These are phyloP conservation scores for Mortierella sp. DNA, from an alignment of 371 early-diverging fungal genomes.

Conservation along the genomic window DNA sequence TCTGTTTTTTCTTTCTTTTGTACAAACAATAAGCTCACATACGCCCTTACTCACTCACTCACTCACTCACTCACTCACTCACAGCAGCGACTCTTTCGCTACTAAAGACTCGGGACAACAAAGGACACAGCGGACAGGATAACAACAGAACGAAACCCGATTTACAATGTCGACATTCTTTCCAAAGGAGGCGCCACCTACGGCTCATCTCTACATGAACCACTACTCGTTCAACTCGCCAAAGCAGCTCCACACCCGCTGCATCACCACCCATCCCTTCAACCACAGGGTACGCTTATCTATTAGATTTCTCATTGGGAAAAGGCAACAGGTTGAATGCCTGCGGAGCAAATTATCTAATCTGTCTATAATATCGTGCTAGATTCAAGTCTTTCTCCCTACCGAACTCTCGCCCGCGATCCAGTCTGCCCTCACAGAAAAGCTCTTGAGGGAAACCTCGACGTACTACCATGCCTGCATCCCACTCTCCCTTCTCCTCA, in stretches of 20 bases:
- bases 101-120: background rate
- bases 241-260: slow-evolving; percentile 45
- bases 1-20: background rate
- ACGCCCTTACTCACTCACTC: too few species aligned
- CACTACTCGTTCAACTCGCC: slow-evolving; percentile 53
- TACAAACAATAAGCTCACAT: too few species aligned
- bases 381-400: slow-evolving; percentile 56
- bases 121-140: background rate
- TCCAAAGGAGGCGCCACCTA: slow-evolving; percentile 34
- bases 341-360: background rate
- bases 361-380: background rate
- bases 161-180: slow-evolving; percentile 49
- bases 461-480: slow-evolving; percentile 44
- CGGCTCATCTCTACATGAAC: slow-evolving; percentile 47
- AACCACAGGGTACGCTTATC: slow-evolving; percentile 63
- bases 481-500: slow-evolving; percentile 41
- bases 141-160: background rate
- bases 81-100: background rate
- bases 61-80: background rate
- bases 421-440: slow-evolving; percentile 16
- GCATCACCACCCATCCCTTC: slow-evolving; percentile 66
- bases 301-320: background rate
- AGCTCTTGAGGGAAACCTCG: slow-evolving; percentile 12
- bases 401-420: slow-evolving; percentile 11
- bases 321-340: background rate